Evolutionary conservation across 305 asterid species (phyloP).

Genomic region (Solanum hybrid): DNA sequence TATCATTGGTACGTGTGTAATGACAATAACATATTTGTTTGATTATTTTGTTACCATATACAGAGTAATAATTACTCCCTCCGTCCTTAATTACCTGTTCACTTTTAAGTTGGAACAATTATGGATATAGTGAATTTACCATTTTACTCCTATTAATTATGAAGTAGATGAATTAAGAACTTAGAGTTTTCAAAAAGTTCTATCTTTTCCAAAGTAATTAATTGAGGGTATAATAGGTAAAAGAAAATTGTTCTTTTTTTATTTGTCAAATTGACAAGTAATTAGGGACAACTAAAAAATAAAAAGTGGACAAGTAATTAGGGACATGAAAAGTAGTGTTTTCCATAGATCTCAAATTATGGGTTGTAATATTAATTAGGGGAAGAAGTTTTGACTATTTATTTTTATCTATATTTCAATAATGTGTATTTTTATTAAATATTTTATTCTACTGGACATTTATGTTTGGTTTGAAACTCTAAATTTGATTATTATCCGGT

Average conservation of each 20-base stretch:
- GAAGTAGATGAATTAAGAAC: too few species aligned
- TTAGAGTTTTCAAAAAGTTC: rapidly evolving
- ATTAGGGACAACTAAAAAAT: too few species aligned
- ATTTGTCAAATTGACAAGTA: too few species aligned
- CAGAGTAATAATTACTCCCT: neutral
- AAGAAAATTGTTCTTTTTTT: too few species aligned
- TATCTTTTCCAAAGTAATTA: too few species aligned
- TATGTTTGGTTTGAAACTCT: neutral
- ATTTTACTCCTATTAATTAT: too few species aligned
- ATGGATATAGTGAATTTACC: rapidly evolving
- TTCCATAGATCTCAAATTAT: neutral
- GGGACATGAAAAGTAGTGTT: too few species aligned
- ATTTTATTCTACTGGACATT: too few species aligned
- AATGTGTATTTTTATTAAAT: neutral
- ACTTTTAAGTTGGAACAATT: too few species aligned
- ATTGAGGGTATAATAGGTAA: too few species aligned
- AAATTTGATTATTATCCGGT: neutral
- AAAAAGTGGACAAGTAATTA: too few species aligned
- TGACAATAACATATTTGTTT: neutral
- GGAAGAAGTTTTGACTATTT: neutral
- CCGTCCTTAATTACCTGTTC: too few species aligned
- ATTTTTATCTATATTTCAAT: neutral
- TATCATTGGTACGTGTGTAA: neutral
- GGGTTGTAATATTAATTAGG: neutral
- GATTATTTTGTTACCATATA: neutral